These are phyloP conservation scores for Colletotrichum orbiculare DNA, from an alignment of 2,329 filamentous ascomycete genomes.

Conservation along the genomic window DNA sequence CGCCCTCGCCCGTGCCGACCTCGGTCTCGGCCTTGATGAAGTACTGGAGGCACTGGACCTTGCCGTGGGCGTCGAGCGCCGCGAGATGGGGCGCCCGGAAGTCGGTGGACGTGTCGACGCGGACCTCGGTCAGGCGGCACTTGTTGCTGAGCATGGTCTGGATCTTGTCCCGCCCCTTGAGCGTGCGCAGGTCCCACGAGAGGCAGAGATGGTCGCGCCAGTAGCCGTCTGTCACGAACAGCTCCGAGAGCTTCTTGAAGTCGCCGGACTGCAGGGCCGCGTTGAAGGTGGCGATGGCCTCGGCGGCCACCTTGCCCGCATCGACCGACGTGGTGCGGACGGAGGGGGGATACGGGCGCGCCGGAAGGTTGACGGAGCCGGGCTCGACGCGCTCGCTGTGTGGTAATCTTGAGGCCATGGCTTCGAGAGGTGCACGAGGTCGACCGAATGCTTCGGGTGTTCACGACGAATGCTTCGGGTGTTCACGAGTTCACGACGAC, in stretches of 20 bases:
- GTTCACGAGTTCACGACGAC: not conserved
- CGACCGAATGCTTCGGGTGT: not conserved
- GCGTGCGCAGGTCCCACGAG: conserved; percentile 63
- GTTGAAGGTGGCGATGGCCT: conserved; percentile 55
- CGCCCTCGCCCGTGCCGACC: conserved; percentile 65
- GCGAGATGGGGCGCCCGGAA: conserved; percentile 56
- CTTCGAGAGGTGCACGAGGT: conserved; percentile 1
- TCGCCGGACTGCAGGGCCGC: conserved; percentile 49
- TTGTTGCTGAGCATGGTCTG: conserved; percentile 48
- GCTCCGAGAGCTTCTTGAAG: conserved; percentile 44
- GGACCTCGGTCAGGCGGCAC: conserved; percentile 53
- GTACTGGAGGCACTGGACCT: conserved; percentile 64
- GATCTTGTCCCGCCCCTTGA: conserved; percentile 56
- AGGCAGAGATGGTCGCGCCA: conserved; percentile 70
- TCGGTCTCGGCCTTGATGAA: conserved; percentile 66
- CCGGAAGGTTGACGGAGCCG: conserved; percentile 65
- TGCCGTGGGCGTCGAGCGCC: conserved; percentile 61
- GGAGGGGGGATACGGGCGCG: conserved; percentile 55
- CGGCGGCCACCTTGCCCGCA: conserved; percentile 49
- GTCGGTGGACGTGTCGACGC: conserved; percentile 57
- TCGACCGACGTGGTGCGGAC: conserved; percentile 44
- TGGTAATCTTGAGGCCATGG: conserved; percentile 17
- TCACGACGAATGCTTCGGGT: too few relatives aligned
- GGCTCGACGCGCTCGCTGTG: conserved; percentile 43
- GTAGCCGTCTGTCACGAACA: conserved; percentile 59